These are phyloP conservation scores for Phytophthora tubulina DNA, from an alignment of 352 stramenopile genomes.

Conservation along the genomic window DNA sequence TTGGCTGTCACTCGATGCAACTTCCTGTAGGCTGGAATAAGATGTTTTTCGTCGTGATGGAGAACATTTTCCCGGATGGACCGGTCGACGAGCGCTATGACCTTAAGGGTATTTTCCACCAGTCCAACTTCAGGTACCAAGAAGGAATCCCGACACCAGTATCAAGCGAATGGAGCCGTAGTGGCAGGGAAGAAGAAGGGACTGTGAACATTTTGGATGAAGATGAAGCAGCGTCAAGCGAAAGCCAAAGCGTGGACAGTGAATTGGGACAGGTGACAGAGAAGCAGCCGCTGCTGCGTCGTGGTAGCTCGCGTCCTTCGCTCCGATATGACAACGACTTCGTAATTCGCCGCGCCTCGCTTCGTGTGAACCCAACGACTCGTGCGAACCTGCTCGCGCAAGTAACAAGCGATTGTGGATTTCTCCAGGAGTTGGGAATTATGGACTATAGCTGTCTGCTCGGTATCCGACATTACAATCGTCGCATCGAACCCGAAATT, in stretches of 20 bases:
- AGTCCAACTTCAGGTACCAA: conserved; percentile 61
- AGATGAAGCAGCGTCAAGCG: conserved; percentile 41
- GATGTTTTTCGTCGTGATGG: conserved; percentile 93
- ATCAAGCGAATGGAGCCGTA: conserved; percentile 50
- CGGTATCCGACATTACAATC: conserved; percentile 72
- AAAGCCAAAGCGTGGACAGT: conserved; percentile 41
- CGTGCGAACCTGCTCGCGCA: conserved; percentile 81
- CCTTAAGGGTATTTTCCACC: conserved; percentile 85
- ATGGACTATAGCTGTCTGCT: conserved; percentile 91
- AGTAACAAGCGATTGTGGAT: conserved; percentile 86
- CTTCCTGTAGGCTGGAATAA: conserved; percentile 91
- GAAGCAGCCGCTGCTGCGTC: conserved; percentile 63
- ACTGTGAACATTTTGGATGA: conserved; percentile 28
- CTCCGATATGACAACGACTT: conserved; percentile 87
- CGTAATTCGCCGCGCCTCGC: conserved; percentile 67
- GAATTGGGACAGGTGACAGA: conserved; percentile 56
- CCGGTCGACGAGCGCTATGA: conserved; percentile 86
- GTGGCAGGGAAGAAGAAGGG: conserved; percentile 41
- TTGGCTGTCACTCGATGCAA: conserved; percentile 91
- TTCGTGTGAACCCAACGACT: conserved; percentile 78
- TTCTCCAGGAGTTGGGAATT: conserved; percentile 87
- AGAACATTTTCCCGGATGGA: conserved; percentile 86
- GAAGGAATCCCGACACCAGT: conserved; percentile 51
- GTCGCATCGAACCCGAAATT: conserved; percentile 53
- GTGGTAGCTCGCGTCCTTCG: conserved; percentile 63